Base-by-base conservation (phyloP, 192 early-diverging fungal species). In the Rhizophagus clarus region DNA sequence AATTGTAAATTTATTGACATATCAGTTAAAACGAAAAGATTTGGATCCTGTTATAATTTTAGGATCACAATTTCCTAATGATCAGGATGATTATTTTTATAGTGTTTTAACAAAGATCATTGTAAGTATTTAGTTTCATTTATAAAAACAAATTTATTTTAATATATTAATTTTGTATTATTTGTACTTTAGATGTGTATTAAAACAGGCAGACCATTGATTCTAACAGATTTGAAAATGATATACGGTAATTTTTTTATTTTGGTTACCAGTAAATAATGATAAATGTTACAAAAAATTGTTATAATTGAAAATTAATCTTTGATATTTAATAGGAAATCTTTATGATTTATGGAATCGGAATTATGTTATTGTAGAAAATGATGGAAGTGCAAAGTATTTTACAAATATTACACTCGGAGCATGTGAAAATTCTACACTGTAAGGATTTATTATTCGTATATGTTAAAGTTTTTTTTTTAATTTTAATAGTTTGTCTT, bases 311-410 rank as follows among this genome's bases (percentile, higher is more conserved):
- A 4, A 12, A 56, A 56, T 20, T 56, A 5, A 56, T 10, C 7
- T 72, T 76, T 26, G 28, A 49, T 45, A 42, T 7, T 69, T 22
- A 24, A 37, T 61, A 79, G 78, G 78, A 9, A 47, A 17, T 63
- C 71, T 79, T 22, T 79, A 79, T 29, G 78, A 79, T 29, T 51
- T 79, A 63, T 79, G 74, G 73, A 75, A 79, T 79, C 78, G 60
- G 14, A 79, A 79, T 72, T 79, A 77, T 31, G 34, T 74, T 24
- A 12, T 28, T 3, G 3, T 56, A 17, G 47, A 70, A 14, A 72
- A 34, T 40, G 20, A 71, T 28, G 72, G 45, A 15, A 45, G 60
- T 42, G 14, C 24, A 10, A 79, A 77, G 24, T 47, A 79, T 8
- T 79, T 63, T 60, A 61, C 45, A 10, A 49, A 71, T 26, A 32